Percentiles rank a stretch among this genome's conserved stretches.
These are phyloP conservation scores for Aspergillus sojae DNA, from an alignment of 2,329 filamentous ascomycete species.

Conservation along the genomic window DNA sequence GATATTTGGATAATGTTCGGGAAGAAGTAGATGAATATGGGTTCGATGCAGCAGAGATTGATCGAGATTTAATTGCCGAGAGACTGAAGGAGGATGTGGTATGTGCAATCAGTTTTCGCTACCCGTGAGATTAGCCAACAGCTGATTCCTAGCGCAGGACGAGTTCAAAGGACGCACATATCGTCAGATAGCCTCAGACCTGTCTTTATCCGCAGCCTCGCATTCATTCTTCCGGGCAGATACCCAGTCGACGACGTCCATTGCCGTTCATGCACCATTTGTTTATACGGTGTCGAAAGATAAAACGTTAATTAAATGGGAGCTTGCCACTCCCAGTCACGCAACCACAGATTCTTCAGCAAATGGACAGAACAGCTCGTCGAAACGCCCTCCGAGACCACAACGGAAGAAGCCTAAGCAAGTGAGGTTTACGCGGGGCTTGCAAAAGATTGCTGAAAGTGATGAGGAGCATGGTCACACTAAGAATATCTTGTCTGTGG, in stretches of 20 bases:
- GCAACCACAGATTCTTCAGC: constrained; percentile 45
- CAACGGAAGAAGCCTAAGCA: constrained; percentile 49
- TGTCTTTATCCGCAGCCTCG: constrained; percentile 69
- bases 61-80: constrained; percentile 88
- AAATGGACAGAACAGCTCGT: constrained; percentile 65
- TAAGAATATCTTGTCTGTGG: constrained; percentile 77
- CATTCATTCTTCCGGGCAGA: constrained; percentile 78
- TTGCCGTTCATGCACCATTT: constrained; percentile 77
- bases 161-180: constrained; percentile 91
- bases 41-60: constrained; percentile 92
- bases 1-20: constrained; percentile 88
- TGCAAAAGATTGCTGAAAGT: constrained; percentile 44
- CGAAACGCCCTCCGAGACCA: constrained; percentile 60
- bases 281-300: constrained; percentile 91
- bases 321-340: constrained; percentile 59
- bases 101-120: constrained; percentile 29
- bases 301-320: constrained; percentile 84
- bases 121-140: constrained; percentile 1
- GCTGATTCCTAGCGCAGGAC: constrained; percentile 49
- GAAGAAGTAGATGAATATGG: constrained; percentile 80
- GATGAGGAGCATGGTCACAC: constrained; percentile 70
- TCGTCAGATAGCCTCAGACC: constrained; percentile 71
- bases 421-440: constrained; percentile 52
- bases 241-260: constrained; percentile 74
- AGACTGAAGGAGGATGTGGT: constrained; percentile 85